Evolutionary conservation across 306 rosid genomes (phyloP).

Genomic region (Cucurbita maxima): DNA sequence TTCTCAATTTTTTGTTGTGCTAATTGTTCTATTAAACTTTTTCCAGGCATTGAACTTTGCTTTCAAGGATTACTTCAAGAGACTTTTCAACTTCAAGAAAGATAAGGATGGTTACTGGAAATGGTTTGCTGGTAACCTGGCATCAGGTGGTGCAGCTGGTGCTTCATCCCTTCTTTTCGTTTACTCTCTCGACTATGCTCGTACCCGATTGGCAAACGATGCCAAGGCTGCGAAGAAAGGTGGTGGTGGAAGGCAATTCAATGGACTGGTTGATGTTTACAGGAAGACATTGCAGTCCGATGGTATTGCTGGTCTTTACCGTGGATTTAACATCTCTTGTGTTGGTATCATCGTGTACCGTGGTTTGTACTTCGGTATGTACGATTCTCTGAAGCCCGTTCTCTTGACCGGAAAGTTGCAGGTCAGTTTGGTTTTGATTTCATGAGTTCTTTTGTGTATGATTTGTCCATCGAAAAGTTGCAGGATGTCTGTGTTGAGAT

Average conservation of each 20-base stretch:
- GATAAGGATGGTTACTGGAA: slow-evolving; percentile 76
- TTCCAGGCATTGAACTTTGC: slow-evolving; percentile 73
- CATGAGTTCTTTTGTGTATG: too few species aligned
- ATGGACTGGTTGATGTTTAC: slow-evolving; percentile 65
- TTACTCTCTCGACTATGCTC: slow-evolving; percentile 70
- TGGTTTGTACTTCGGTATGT: slow-evolving; percentile 69
- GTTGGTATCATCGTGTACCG: slow-evolving; percentile 71
- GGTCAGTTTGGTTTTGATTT: slow-evolving; percentile 12
- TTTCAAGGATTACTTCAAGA: slow-evolving; percentile 69
- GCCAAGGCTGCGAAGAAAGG: slow-evolving; percentile 45
- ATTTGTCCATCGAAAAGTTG: too few species aligned
- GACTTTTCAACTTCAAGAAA: slow-evolving; percentile 54
- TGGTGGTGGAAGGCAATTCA: slow-evolving; percentile 64
- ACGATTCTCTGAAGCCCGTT: slow-evolving; percentile 71
- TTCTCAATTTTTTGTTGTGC: not conserved
- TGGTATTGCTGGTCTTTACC: slow-evolving; percentile 70
- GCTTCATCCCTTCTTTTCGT: slow-evolving; percentile 51
- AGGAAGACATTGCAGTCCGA: slow-evolving; percentile 52
- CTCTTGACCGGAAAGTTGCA: slow-evolving; percentile 43
- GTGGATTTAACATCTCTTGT: slow-evolving; percentile 58
- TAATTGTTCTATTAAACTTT: not conserved
- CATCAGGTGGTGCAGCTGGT: slow-evolving; percentile 78
- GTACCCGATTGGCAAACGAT: slow-evolving; percentile 65
- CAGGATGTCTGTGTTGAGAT: not conserved
- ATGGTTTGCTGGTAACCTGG: slow-evolving; percentile 66